Evolutionary conservation across 164 flowering plant genomes (phyloP).

Genomic region (Chimonanthus salicifolius): DNA sequence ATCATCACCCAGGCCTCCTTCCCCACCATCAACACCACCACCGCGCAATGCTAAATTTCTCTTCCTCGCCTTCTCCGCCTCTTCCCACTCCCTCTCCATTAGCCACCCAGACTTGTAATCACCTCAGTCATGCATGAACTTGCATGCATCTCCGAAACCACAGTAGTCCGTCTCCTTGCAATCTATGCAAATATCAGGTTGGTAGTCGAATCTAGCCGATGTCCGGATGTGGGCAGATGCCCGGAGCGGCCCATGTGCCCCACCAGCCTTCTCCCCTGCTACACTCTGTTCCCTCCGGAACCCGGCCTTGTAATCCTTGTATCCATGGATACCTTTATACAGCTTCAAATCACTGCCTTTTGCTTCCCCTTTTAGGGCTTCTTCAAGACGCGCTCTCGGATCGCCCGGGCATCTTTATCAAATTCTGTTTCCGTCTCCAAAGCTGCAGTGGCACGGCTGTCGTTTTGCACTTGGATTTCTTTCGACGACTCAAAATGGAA

Average conservation of each 20-base stretch:
- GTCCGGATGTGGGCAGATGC: constrained; percentile 89
- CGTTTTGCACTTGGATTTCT: constrained; percentile 80
- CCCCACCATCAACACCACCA: constrained; percentile 37
- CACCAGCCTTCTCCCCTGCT: constrained; percentile 88
- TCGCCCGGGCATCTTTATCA: constrained; percentile 65
- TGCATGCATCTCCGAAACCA: constrained; percentile 95
- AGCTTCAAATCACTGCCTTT: constrained; percentile 46
- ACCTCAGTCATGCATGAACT: constrained; percentile 98
- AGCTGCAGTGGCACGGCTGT: constrained; percentile 80
- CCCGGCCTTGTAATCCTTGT: constrained; percentile 82
- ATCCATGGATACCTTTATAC: constrained; percentile 74
- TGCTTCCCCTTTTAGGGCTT: constrained; percentile 50
- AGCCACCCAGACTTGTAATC: constrained; percentile 98
- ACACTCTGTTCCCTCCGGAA: constrained; percentile 86
- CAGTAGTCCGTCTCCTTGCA: constrained; percentile 97
- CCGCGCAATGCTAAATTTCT: constrained; percentile 63
- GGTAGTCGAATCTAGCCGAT: constrained; percentile 88
- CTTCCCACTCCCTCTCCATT: constrained; percentile 89
- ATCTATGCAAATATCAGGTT: constrained; percentile 94
- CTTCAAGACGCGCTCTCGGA: constrained; percentile 78
- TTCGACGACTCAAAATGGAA: constrained; percentile 84
- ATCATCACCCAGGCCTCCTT: constrained; percentile 24
- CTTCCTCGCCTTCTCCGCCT: constrained; percentile 68
- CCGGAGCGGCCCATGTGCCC: constrained; percentile 91
- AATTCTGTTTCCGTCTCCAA: constrained; percentile 89